Percentiles rank a stretch among this genome's conserved stretches.
Evolutionary conservation across 371 early-diverging fungal genomes (phyloP).

Genomic region (Syncephalastrum contaminatum): DNA sequence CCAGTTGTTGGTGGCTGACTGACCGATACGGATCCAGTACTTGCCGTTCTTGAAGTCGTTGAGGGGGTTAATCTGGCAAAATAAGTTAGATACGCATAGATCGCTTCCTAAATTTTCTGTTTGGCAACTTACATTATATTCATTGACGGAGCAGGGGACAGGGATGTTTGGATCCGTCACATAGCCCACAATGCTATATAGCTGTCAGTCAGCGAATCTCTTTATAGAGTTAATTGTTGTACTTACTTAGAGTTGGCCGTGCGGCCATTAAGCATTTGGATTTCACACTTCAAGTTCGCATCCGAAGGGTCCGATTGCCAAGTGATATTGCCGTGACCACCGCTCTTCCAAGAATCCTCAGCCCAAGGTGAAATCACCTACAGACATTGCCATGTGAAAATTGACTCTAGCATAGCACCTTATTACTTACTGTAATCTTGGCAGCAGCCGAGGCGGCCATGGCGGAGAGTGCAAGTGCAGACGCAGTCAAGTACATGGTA

Average conservation of each 20-base stretch:
- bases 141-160: slow-evolving; percentile 11
- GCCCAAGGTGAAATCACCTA: slow-evolving; percentile 42
- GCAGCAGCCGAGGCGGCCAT: slow-evolving; percentile 5
- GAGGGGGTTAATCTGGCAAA: slow-evolving; percentile 5
- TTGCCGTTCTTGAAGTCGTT: slow-evolving; percentile 10
- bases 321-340: slow-evolving; percentile 33
- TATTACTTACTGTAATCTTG: slow-evolving; percentile 5
- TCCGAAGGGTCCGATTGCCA: slow-evolving; percentile 30
- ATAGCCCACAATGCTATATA: slow-evolving; percentile 7
- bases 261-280: slow-evolving; percentile 34
- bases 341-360: slow-evolving; percentile 27
- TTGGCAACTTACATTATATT: neutral
- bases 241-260: slow-evolving; percentile 30
- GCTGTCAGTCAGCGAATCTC: neutral
- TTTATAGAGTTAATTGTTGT: neutral
- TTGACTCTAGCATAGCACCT: too few species aligned
- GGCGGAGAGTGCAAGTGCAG: slow-evolving; percentile 9
- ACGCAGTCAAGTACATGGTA: slow-evolving; percentile 1
- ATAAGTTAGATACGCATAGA: neutral
- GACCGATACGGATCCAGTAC: slow-evolving; percentile 24
- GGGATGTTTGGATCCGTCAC: slow-evolving; percentile 7
- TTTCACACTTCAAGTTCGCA: slow-evolving; percentile 29
- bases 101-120: neutral
- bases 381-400: neutral
- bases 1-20: slow-evolving; percentile 11